Evolutionary conservation across 2,329 filamentous ascomycete species (phyloP).

Genomic region (Fusarium austroafricanum): DNA sequence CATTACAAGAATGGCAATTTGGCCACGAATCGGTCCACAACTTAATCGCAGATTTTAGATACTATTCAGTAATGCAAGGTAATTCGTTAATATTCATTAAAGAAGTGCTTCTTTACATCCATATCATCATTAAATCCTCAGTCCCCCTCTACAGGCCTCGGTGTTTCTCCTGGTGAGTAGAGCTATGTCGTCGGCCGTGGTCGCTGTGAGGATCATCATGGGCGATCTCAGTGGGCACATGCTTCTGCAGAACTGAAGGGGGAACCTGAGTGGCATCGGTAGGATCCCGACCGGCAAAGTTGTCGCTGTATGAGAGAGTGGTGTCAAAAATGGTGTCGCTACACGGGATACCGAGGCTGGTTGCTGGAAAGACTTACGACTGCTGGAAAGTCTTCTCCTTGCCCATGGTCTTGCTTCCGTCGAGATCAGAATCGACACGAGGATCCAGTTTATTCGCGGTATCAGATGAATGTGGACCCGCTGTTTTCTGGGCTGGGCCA

Average conservation of each 20-base stretch:
- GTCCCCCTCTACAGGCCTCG: slow-evolving; percentile 55
- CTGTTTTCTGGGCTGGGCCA: slow-evolving; percentile 47
- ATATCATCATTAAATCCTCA: slow-evolving; percentile 14
- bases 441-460: slow-evolving; percentile 64
- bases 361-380: slow-evolving; percentile 49
- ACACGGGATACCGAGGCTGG: not conserved
- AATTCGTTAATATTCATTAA: slow-evolving; percentile 32
- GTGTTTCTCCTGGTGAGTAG: slow-evolving; percentile 61
- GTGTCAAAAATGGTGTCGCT: slow-evolving; percentile 28
- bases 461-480: slow-evolving; percentile 61
- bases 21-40: no score
- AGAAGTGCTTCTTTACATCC: slow-evolving; percentile 38
- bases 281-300: slow-evolving; percentile 55
- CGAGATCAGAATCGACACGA: slow-evolving; percentile 64
- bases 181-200: slow-evolving; percentile 60
- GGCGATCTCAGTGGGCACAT: slow-evolving; percentile 58
- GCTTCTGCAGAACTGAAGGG: slow-evolving; percentile 63
- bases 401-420: slow-evolving; percentile 59
- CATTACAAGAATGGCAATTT: no score
- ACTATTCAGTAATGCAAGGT: not conserved
- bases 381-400: slow-evolving; percentile 61
- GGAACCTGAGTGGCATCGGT: slow-evolving; percentile 68
- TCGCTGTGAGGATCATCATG: slow-evolving; percentile 59
- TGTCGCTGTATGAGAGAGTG: slow-evolving; percentile 24
- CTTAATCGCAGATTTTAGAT: no score